Evolutionary conservation across 2,329 filamentous ascomycete genomes (phyloP).

Genomic region (Nakataea oryzae): DNA sequence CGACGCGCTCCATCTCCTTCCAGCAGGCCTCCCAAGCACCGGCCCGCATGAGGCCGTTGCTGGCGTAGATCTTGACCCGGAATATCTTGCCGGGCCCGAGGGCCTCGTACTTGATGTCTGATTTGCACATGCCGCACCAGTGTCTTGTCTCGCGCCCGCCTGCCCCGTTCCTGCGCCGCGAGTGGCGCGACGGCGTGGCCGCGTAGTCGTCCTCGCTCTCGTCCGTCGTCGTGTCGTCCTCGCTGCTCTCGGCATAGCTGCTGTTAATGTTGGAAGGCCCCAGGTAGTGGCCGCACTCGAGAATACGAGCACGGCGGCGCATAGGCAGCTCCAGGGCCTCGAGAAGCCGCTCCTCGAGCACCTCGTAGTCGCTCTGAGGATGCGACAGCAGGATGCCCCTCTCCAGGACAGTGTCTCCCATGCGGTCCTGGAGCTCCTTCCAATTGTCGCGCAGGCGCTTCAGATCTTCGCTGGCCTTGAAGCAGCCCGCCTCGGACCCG

Average conservation of each 20-base stretch:
- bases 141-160: slow-evolving; percentile 25
- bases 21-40: slow-evolving; percentile 90
- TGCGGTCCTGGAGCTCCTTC: slow-evolving; percentile 57
- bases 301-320: slow-evolving; percentile 52
- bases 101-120: slow-evolving; percentile 43
- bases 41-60: slow-evolving; percentile 85
- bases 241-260: slow-evolving; percentile 21
- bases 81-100: slow-evolving; percentile 50
- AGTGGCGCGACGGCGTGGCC: slow-evolving; percentile 21
- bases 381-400: slow-evolving; percentile 68
- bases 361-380: slow-evolving; percentile 69
- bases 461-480: slow-evolving; percentile 31
- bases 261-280: slow-evolving; percentile 45
- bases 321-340: slow-evolving; percentile 64
- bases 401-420: slow-evolving; percentile 63
- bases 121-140: slow-evolving; percentile 47
- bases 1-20: slow-evolving; percentile 98
- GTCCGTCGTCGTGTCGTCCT: slow-evolving; percentile 36
- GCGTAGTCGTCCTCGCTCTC: slow-evolving; percentile 23
- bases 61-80: slow-evolving; percentile 82
- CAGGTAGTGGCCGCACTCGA: slow-evolving; percentile 69
- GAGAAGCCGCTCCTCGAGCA: slow-evolving; percentile 66
- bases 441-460: slow-evolving; percentile 51
- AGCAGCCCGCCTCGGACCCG: slow-evolving; percentile 11
- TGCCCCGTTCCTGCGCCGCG: not conserved